Percentiles rank a stretch among this genome's conserved stretches.
phyloP scores from a whole-genome alignment of 495 filamentous ascomycete species.

The Lophium mytilinum region DNA sequence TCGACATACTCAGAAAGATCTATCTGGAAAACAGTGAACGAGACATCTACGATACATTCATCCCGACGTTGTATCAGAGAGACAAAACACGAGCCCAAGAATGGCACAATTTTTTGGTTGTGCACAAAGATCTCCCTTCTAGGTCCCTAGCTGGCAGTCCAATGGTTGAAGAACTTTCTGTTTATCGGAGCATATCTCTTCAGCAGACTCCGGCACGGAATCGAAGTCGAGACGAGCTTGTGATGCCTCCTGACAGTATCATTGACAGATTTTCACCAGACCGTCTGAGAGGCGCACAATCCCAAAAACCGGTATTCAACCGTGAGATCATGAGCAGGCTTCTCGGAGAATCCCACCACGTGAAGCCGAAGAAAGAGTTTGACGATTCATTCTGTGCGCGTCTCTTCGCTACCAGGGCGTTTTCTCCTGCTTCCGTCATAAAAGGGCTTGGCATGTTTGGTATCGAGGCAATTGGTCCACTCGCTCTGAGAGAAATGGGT shows the following conservation, averaged over 20 bases:
- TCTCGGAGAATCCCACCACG: slow-evolving; percentile 39
- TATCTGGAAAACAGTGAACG: slow-evolving; percentile 38
- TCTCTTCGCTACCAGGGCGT: slow-evolving; percentile 61
- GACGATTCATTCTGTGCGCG: slow-evolving; percentile 61
- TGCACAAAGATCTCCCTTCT: slow-evolving; percentile 44
- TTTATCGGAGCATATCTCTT: background rate
- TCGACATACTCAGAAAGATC: slow-evolving; percentile 44
- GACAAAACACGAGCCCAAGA: slow-evolving; percentile 42
- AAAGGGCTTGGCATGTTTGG: slow-evolving; percentile 56
- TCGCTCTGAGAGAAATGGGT: slow-evolving; percentile 64
- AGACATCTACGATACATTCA: slow-evolving; percentile 51
- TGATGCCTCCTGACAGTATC: too few relatives aligned
- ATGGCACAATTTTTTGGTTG: slow-evolving; percentile 52
- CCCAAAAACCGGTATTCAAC: slow-evolving; percentile 14
- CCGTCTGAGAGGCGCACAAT: background rate
- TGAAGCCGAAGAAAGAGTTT: slow-evolving; percentile 40
- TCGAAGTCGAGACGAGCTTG: background rate
- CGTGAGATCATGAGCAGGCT: slow-evolving; percentile 38
- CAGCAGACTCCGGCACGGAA: background rate
- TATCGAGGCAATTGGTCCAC: slow-evolving; percentile 58
- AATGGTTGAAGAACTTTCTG: background rate
- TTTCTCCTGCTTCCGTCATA: slow-evolving; percentile 58
- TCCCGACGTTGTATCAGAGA: slow-evolving; percentile 47
- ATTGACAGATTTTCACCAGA: background rate
- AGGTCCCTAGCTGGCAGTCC: slow-evolving; percentile 8